These are phyloP conservation scores for Saussurea involucrata DNA, from an alignment of 129 eudicot species.

Conservation along the genomic window DNA sequence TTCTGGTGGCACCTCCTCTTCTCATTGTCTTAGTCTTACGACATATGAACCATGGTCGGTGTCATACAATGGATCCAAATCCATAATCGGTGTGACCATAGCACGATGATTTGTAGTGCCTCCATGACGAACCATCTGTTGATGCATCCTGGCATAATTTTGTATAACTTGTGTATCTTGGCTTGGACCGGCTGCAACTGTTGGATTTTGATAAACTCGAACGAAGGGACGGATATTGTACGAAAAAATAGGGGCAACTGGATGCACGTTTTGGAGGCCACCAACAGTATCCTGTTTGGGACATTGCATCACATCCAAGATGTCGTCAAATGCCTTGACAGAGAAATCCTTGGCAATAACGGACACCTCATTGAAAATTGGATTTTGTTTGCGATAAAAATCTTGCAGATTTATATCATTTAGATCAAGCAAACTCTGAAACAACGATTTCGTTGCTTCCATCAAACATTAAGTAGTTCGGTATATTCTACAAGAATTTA, in stretches of 20 bases:
- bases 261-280: background rate
- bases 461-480: background rate
- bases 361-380: conserved; percentile 22
- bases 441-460: background rate
- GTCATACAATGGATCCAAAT: background rate
- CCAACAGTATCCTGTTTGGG: background rate
- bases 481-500: conserved; percentile 13
- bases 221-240: conserved; percentile 2
- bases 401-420: conserved; percentile 14
- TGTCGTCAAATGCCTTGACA: conserved; percentile 34
- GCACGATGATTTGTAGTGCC: conserved; percentile 1
- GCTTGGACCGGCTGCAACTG: background rate
- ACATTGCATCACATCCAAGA: conserved; percentile 15
- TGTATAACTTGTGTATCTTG: background rate
- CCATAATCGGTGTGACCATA: background rate
- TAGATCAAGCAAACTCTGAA: conserved; percentile 27
- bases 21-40: background rate
- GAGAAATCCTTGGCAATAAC: conserved; percentile 20
- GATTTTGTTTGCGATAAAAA: conserved; percentile 16
- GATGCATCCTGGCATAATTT: background rate
- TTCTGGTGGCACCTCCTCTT: conserved; percentile 32
- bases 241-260: background rate
- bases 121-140: background rate
- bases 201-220: background rate
- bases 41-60: background rate